These are phyloP conservation scores for Solanum chmielewskii DNA, from an alignment of 257 asterid species.

Conservation along the genomic window DNA sequence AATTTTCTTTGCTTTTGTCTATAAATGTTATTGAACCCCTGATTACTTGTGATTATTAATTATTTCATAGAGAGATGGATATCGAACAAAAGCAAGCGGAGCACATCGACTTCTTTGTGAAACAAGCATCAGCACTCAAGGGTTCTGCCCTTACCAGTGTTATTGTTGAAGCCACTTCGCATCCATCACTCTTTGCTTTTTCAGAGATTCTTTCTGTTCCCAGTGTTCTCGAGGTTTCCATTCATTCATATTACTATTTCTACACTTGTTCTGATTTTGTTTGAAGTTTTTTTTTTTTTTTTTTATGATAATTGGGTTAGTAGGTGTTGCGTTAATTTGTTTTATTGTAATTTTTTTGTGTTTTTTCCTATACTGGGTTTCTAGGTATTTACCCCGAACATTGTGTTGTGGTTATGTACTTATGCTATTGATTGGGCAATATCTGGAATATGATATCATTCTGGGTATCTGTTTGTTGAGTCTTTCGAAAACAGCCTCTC, in stretches of 20 bases:
- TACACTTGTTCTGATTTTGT: background rate
- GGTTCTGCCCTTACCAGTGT: conserved; percentile 49
- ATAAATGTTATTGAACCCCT: background rate
- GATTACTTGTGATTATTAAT: background rate
- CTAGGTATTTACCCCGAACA: background rate
- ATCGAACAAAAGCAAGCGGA: conserved; percentile 82
- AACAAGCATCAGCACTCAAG: conserved; percentile 43
- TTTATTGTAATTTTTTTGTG: background rate
- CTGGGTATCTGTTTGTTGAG: background rate
- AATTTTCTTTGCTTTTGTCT: background rate
- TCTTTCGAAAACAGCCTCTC: background rate
- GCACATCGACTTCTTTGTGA: conserved; percentile 66
- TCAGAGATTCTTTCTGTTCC: conserved; percentile 81
- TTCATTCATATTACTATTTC: background rate
- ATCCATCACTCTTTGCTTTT: conserved; percentile 90
- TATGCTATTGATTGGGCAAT: background rate
- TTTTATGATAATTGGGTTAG: background rate
- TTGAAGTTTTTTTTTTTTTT: background rate
- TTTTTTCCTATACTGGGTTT: background rate
- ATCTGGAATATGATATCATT: background rate
- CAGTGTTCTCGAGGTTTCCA: conserved; percentile 46
- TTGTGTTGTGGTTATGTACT: background rate
- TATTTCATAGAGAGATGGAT: conserved; percentile 38
- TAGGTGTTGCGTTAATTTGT: background rate
- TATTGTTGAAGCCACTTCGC: conserved; percentile 84